Base-by-base conservation (phyloP, 2,329 filamentous ascomycete genomes). In the Byssochlamys sp. region DNA sequence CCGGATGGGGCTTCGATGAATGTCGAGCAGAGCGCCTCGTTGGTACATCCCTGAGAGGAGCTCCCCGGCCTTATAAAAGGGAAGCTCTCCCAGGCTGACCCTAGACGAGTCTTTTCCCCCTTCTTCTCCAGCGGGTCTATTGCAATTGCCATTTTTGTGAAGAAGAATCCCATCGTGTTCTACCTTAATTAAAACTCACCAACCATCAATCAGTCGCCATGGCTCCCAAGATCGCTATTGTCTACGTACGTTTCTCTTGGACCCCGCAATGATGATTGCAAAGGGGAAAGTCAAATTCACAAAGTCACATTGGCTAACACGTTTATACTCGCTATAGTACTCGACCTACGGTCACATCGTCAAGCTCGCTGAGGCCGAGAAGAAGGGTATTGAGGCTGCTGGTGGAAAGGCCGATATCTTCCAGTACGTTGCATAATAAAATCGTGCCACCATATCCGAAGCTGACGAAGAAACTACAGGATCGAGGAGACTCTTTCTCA, bases 331-430 rank as follows among this genome's bases (percentile, higher is more conserved):
- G n/a, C n/a, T 45, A 2, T 61, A 94, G 89, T 95, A 95, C 80
- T 95, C 90, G 65, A 89, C 91, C 84, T 95, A 94, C 78, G 92
- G 94, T 77, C 91, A 96, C 78, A 87, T 96, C 77, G 79, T 82
- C 76, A 78, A 85, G 71, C 75, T 96, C 67, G 94, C 92, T 69
- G 85, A 94, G 75, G 90, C 91, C 62, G 91, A 97, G 81, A 89
- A 91, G 81, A 85, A 83, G 70, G 94, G 94, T 71, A 89, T 96
- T 70, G 87, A 91, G 78, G 84, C 87, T 70, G 91, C 90, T 62
- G 94, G 94, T 63, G 91, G 91, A 63, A 78, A 80, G 51, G 90
- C 80, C 75, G 88, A 92, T 69, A 72, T 97, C 71, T 96, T 80
- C 84, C 91, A 95, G 85, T 87, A 78, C 61, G 83, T 62, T 19